These are phyloP conservation scores for Globisporangium cystogenes DNA, from an alignment of 352 stramenopile species.

Conservation along the genomic window DNA sequence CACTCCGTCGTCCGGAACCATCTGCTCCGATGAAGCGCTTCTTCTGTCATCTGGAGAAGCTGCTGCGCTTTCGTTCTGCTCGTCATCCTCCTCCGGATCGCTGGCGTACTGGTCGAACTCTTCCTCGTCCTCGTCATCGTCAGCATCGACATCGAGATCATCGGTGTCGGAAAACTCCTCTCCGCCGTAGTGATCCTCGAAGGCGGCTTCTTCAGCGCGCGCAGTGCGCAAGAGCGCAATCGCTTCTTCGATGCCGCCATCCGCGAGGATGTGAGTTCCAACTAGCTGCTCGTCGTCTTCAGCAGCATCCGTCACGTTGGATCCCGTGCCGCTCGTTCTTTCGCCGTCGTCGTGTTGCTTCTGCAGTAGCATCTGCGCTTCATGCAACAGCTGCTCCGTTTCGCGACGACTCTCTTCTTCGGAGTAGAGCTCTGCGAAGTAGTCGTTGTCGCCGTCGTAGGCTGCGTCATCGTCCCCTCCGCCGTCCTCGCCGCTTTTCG, in stretches of 20 bases:
- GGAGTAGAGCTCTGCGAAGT: not conserved
- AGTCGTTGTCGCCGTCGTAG: slow-evolving; percentile 8
- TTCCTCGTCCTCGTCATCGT: not conserved
- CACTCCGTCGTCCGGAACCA: too few species aligned
- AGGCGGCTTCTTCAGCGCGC: not conserved
- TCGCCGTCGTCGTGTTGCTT: slow-evolving; percentile 8
- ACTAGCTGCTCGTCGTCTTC: too few species aligned
- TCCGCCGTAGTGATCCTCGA: slow-evolving; percentile 11
- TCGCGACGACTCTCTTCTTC: slow-evolving; percentile 23
- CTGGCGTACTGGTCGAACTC: slow-evolving; percentile 5
- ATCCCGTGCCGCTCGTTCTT: not conserved
- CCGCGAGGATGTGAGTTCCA: not conserved
- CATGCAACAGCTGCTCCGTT: slow-evolving; percentile 31
- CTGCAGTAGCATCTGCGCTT: slow-evolving; percentile 30
- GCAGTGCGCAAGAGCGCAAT: not conserved
- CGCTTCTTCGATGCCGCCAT: not conserved
- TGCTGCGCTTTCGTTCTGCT: not conserved
- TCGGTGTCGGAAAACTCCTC: slow-evolving; percentile 12
- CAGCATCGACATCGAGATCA: not conserved
- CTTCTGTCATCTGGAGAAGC: not conserved
- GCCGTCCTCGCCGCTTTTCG: slow-evolving; percentile 5
- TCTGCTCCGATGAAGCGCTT: not conserved
- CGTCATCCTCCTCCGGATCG: not conserved
- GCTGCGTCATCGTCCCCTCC: slow-evolving; percentile 2
- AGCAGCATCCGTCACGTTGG: not conserved